phyloP scores from a whole-genome alignment of 2,329 filamentous ascomycete species.

The Hypomyces rosellus region DNA sequence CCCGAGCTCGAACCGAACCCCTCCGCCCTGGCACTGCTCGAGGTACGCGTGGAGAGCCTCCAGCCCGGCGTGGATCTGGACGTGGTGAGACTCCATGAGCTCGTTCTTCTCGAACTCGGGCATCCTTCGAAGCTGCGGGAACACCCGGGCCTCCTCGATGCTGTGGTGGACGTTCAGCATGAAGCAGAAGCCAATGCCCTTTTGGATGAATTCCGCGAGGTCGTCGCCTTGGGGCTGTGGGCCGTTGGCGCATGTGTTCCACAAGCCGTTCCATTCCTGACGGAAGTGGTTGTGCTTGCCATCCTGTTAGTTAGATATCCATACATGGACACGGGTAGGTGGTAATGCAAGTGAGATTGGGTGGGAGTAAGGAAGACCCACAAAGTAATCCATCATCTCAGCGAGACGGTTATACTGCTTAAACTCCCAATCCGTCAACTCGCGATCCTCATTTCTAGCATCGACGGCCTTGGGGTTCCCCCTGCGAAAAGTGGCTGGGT shows the following conservation, averaged over 20 bases:
- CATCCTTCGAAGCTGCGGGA: constrained; percentile 72
- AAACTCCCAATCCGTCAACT: neutral
- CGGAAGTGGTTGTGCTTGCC: constrained; percentile 69
- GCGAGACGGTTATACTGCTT: neutral
- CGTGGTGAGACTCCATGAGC: constrained; percentile 67
- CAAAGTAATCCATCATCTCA: constrained; percentile 7
- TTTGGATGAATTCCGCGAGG: constrained; percentile 60
- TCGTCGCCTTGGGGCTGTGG: constrained; percentile 59
- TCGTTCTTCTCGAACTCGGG: constrained; percentile 60
- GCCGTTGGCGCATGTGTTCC: constrained; percentile 53
- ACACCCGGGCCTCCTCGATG: constrained; percentile 78
- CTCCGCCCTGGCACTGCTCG: constrained; percentile 52
- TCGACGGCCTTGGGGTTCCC: too few species aligned
- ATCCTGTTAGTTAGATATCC: neutral
- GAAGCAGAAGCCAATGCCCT: constrained; percentile 62
- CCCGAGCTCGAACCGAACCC: constrained; percentile 49
- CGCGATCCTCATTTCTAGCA: too few species aligned
- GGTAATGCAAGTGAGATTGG: too few species aligned
- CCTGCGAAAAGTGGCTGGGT: too few species aligned
- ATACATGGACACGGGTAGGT: too few species aligned
- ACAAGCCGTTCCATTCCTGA: constrained; percentile 63
- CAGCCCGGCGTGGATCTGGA: constrained; percentile 70
- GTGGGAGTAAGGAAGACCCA: neutral
- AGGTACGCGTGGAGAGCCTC: constrained; percentile 63
- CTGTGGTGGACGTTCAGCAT: constrained; percentile 71